These are phyloP conservation scores for Tetracladium setigerum DNA, from an alignment of 495 filamentous ascomycete species.

Conservation along the genomic window DNA sequence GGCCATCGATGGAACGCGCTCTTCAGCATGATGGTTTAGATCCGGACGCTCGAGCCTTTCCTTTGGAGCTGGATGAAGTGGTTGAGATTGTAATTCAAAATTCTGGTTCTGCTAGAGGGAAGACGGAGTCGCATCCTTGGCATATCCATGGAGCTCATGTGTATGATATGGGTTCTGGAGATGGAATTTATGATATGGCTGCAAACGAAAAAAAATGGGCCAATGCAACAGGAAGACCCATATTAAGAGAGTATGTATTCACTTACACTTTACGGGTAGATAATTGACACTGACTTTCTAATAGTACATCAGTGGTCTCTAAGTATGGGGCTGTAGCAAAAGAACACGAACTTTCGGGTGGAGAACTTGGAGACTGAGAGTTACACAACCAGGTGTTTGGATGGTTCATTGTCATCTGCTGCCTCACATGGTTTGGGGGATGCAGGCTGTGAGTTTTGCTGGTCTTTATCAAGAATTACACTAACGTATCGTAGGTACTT, in stretches of 20 bases:
- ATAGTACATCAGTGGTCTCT: slow-evolving; percentile 51
- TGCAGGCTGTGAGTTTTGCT: slow-evolving; percentile 49
- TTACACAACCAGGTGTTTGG: slow-evolving; percentile 49
- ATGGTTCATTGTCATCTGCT: slow-evolving; percentile 58
- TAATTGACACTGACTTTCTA: too few species aligned
- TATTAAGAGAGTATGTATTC: slow-evolving; percentile 39
- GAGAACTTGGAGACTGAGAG: slow-evolving; percentile 49
- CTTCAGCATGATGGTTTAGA: slow-evolving; percentile 45
- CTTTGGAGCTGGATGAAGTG: slow-evolving; percentile 49
- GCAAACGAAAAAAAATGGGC: slow-evolving; percentile 41
- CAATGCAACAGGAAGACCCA: slow-evolving; percentile 28
- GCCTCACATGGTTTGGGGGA: slow-evolving; percentile 44
- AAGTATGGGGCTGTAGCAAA: slow-evolving; percentile 30
- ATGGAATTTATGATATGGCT: slow-evolving; percentile 44
- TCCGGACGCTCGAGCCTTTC: slow-evolving; percentile 39
- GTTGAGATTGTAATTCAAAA: slow-evolving; percentile 55
- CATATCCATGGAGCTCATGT: slow-evolving; percentile 52
- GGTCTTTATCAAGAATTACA: too few species aligned
- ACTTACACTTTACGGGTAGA: too few species aligned
- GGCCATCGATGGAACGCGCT: slow-evolving; percentile 35
- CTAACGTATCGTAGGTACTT: too few species aligned
- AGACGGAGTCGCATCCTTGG: slow-evolving; percentile 52
- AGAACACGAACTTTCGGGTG: slow-evolving; percentile 41
- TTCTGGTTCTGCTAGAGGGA: slow-evolving; percentile 33
- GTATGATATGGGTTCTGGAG: slow-evolving; percentile 51